Evolutionary conservation across 805 yeast genomes (phyloP), one percentile per base, ranked within the genome.

Genomic region (Lachancea lanzarotensis): DNA sequence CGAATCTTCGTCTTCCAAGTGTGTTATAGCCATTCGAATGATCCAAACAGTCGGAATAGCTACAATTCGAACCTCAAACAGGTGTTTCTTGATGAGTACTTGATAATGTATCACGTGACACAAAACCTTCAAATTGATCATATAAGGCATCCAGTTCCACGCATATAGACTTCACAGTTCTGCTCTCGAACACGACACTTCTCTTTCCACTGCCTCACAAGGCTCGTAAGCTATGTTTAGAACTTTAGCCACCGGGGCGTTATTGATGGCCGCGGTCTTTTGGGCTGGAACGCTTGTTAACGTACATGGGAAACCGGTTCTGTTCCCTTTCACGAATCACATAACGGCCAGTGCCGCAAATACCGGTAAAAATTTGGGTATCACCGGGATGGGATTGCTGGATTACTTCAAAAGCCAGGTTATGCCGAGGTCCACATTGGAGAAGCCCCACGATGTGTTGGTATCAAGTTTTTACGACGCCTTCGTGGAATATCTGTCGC

Each of bases 391-490:
- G 2, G 40, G 42, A 12, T 35, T 55, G 16, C 18, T 52, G 15
- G 19, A 45, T 5, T 46, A 48, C 30, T 54, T 51, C 45, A 25
- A 42, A 47, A 35, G 41, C 30, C 18, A 47, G 47, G 40, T 26
- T 54, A 10, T 41, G 22, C 15, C 35, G 27, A 15, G 30, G 11
- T 13, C 6, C 12, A 13, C 19, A 16, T n/a, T 11, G 12, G 34
- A 35, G 8, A 26, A 13, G 37, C 15, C 20, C 30, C 17, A 33
- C 13, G 12, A 26, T 19, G 35, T 33, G 15, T n/a, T 27, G 30
- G 46, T 54, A 3, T 52, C 58, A n/a, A 43, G 38, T 32, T 47
- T 43, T 22, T 54, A 54, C 36, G 58, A 54, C 40, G 40, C 37
- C 9, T 44, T 54, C 29, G 38, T 45, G 19, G 27, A 36, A 11